These are phyloP conservation scores for Penicillium nordicum DNA, from an alignment of 2,329 filamentous ascomycete species.

Conservation along the genomic window DNA sequence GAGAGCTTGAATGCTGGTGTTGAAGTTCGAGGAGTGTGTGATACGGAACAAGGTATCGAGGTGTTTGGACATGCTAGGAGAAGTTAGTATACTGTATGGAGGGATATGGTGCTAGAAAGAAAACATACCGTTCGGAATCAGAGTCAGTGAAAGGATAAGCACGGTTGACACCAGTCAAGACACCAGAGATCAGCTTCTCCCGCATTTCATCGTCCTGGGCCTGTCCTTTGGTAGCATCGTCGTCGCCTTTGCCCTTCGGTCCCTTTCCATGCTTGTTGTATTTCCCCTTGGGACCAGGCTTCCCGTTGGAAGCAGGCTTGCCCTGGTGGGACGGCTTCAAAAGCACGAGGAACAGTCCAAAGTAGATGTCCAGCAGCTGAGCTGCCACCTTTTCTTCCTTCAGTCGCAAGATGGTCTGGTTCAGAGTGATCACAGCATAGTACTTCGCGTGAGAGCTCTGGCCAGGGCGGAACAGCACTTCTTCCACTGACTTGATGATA, in stretches of 20 bases:
- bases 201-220: constrained; percentile 64
- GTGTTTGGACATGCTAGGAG: constrained; percentile 61
- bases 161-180: constrained; percentile 91
- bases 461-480: constrained; percentile 80
- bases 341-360: constrained; percentile 78
- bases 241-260: constrained; percentile 48
- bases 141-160: constrained; percentile 88
- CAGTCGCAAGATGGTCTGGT: constrained; percentile 86
- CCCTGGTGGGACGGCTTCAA: constrained; percentile 57
- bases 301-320: constrained; percentile 40
- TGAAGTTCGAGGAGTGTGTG: constrained; percentile 97
- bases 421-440: constrained; percentile 92
- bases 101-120: not conserved
- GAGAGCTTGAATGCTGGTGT: constrained; percentile 93
- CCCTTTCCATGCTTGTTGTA: constrained; percentile 51
- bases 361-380: constrained; percentile 84
- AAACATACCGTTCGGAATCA: constrained; percentile 66
- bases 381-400: constrained; percentile 80
- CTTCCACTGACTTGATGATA: constrained; percentile 81
- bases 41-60: constrained; percentile 93
- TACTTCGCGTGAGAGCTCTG: constrained; percentile 89
- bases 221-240: constrained; percentile 33
- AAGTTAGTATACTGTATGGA: not conserved
- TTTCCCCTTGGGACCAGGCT: constrained; percentile 45
- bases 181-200: constrained; percentile 87